Percentiles rank a stretch among this genome's conserved stretches.
Evolutionary conservation across 176 grass and related monocot species (phyloP).

Genomic region (Eleusine coracana): DNA sequence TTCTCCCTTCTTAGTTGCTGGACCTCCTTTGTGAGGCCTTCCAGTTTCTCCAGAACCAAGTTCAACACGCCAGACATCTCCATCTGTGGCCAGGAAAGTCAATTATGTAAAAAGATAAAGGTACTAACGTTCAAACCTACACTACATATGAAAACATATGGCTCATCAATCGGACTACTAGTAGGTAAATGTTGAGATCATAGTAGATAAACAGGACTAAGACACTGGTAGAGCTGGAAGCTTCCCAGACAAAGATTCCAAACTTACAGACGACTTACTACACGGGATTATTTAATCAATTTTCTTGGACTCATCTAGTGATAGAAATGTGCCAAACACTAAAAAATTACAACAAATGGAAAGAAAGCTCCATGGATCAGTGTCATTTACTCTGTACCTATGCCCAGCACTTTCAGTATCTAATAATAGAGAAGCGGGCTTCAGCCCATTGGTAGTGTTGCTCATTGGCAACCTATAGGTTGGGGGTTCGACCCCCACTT

Average conservation of each 20-base stretch:
- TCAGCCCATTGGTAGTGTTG: too few species aligned
- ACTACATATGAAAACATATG: neutral
- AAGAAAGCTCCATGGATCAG: neutral
- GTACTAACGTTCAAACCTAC: neutral
- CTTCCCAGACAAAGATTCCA: neutral
- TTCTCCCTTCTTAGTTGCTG: constrained; percentile 83
- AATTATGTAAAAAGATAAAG: constrained; percentile 29
- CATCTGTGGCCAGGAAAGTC: constrained; percentile 50
- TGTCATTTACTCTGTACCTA: neutral
- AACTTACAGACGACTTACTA: neutral
- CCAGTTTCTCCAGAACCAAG: constrained; percentile 75
- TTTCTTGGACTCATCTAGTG: neutral
- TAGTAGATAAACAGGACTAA: neutral
- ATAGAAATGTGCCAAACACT: neutral
- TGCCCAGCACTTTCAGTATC: neutral
- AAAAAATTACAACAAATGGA: constrained; percentile 1
- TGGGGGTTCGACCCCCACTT: too few species aligned
- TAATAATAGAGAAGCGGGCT: neutral
- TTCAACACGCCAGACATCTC: constrained; percentile 68
- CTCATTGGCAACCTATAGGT: too few species aligned
- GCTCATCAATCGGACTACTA: neutral
- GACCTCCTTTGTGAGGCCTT: constrained; percentile 88
- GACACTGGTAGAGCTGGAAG: neutral
- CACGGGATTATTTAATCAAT: neutral
- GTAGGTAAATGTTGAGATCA: neutral